A percentile compares a stretch with the other conserved stretches of the same genome.
phyloP scores from a whole-genome alignment of 1,284 basidiomycete species.

The Albatrellus sp. region DNA sequence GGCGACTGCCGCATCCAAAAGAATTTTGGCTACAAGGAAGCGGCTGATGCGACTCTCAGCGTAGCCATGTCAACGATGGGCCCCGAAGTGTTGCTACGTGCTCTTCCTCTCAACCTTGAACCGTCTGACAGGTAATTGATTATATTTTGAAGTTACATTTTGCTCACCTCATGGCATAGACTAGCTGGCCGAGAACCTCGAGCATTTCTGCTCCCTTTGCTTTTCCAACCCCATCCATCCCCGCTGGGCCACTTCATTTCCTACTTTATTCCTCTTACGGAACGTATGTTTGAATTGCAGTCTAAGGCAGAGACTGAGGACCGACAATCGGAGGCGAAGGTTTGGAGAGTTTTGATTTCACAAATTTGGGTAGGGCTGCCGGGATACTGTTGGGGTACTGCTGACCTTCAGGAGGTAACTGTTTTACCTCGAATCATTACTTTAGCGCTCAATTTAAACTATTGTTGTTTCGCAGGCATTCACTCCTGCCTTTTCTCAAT shows the following conservation, averaged over 20 bases:
- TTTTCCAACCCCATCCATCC: conserved; percentile 75
- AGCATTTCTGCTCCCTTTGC: conserved; percentile 87
- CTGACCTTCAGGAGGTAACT: conserved; percentile 43
- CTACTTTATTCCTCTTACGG: conserved; percentile 90
- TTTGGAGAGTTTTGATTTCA: conserved; percentile 85
- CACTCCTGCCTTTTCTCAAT: conserved; percentile 64
- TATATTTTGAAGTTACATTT: background rate
- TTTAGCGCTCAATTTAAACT: background rate
- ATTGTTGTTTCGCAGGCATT: conserved; percentile 37
- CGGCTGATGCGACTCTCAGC: conserved; percentile 72
- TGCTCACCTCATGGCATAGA: conserved; percentile 21
- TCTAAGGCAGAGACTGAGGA: conserved; percentile 61
- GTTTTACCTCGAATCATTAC: background rate
- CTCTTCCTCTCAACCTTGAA: conserved; percentile 81
- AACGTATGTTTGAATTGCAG: conserved; percentile 84
- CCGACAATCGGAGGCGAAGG: conserved; percentile 77
- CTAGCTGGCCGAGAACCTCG: conserved; percentile 56
- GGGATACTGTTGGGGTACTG: conserved; percentile 62
- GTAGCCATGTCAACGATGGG: conserved; percentile 82
- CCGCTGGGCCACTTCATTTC: conserved; percentile 76
- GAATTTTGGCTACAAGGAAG: conserved; percentile 85
- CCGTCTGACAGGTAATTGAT: conserved; percentile 56
- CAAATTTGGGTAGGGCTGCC: conserved; percentile 91
- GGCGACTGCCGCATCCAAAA: conserved; percentile 70
- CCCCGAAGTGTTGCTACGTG: conserved; percentile 65